phyloP scores from a whole-genome alignment of 2,329 filamentous ascomycete species.

The Fusarium tupiense region DNA sequence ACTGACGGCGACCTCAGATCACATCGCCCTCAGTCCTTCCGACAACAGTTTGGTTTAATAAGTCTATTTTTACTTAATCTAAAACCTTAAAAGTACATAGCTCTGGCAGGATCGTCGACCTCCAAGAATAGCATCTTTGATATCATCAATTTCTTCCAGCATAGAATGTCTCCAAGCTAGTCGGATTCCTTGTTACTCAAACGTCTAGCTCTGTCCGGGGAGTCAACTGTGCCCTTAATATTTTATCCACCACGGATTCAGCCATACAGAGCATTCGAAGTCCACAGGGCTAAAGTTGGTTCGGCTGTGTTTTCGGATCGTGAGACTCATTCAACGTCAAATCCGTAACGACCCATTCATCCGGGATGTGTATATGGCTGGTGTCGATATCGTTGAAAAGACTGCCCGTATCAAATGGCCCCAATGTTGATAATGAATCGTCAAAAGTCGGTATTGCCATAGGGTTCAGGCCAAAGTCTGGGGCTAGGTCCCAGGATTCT shows the following conservation, averaged over 20 bases:
- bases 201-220: no score
- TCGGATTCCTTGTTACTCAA: no score
- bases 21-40: no score
- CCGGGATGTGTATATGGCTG: neutral
- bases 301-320: neutral
- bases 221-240: no score
- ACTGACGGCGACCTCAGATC: no score
- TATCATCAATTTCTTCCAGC: no score
- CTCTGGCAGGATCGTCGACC: no score
- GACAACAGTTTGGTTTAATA: no score
- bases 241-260: neutral
- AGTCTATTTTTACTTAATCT: no score
- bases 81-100: no score
- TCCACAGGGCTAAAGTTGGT: neutral
- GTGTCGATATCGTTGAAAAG: neutral
- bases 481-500: neutral
- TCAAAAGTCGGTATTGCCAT: neutral
- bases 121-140: no score
- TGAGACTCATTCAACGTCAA: neutral
- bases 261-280: fast-evolving
- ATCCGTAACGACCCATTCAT: neutral
- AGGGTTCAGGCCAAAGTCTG: neutral
- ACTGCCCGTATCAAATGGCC: neutral
- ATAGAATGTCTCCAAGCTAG: no score
- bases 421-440: neutral